These are phyloP conservation scores for Sonneratia alba DNA, from an alignment of 345 rosid genomes.

Conservation along the genomic window DNA sequence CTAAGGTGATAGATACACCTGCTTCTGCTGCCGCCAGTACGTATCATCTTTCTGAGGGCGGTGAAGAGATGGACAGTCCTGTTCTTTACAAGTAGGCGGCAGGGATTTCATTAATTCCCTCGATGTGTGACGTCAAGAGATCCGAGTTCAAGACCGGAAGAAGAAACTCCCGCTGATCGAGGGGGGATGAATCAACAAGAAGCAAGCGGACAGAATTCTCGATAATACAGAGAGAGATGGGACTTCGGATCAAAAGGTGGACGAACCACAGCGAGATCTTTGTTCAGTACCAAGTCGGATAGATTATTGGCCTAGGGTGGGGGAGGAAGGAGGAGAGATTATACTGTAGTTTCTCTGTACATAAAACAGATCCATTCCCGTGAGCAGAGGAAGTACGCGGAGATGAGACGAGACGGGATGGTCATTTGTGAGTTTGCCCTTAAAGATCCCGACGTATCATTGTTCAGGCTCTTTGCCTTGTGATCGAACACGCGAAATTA, in stretches of 20 bases:
- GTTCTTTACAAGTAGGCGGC: neutral
- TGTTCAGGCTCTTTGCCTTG: too few species aligned
- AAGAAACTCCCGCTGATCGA: neutral
- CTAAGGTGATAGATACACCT: conserved; percentile 15
- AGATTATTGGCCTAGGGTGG: neutral
- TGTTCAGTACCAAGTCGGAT: neutral
- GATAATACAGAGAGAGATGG: neutral
- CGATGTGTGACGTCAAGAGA: neutral
- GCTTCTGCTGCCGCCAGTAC: neutral
- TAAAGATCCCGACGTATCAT: too few species aligned
- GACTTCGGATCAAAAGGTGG: neutral
- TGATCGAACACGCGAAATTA: too few species aligned
- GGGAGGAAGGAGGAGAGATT: neutral
- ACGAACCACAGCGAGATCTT: neutral
- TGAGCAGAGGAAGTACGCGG: neutral
- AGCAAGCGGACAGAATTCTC: too few species aligned
- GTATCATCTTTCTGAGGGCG: neutral
- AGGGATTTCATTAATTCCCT: neutral
- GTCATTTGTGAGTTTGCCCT: neutral
- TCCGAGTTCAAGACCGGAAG: neutral
- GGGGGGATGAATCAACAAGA: neutral
- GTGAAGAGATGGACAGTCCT: neutral
- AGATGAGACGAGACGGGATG: neutral
- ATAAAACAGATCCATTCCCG: neutral
- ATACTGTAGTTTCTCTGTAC: neutral